A percentile compares a stretch with the other conserved stretches of the same genome.
Evolutionary conservation across 139 green algal species (phyloP).

Genomic region (Micractinium conductrix): DNA sequence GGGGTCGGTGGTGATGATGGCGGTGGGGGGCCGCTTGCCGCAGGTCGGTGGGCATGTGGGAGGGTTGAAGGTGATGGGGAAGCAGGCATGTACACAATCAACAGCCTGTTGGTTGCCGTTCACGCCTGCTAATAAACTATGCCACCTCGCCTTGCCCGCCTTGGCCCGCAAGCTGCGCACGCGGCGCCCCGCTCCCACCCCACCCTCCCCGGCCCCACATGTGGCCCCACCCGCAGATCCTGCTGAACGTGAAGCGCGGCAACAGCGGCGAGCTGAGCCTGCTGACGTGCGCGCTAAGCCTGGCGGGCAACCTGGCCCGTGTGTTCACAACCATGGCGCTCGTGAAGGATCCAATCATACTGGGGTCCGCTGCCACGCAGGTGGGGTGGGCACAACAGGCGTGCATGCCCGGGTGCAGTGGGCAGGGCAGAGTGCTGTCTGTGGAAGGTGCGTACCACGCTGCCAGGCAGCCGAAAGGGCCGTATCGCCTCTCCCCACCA

Average conservation of each 20-base stretch:
- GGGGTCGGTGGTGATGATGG: conserved; percentile 63
- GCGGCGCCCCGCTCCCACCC: background rate
- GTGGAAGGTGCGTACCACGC: no score
- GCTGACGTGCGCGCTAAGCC: conserved; percentile 70
- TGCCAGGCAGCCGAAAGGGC: no score
- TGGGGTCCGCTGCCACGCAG: conserved; percentile 33
- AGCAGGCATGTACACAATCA: no score
- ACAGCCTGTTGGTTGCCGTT: no score
- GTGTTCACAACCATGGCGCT: conserved; percentile 80
- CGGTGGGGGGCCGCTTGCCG: conserved; percentile 40
- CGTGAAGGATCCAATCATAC: conserved; percentile 62
- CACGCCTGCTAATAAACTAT: background rate
- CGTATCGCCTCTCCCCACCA: background rate
- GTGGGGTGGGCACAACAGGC: no score
- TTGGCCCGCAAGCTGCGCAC: no score
- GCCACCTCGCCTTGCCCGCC: background rate
- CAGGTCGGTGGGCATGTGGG: background rate
- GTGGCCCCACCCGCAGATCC: conserved; percentile 72
- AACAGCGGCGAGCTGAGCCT: conserved; percentile 77
- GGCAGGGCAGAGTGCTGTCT: background rate
- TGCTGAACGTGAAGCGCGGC: conserved; percentile 74
- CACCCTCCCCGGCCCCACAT: background rate
- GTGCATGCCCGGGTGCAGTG: no score
- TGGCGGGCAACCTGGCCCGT: conserved; percentile 71
- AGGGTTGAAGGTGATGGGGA: background rate